Evolutionary conservation across 2,329 filamentous ascomycete genomes (phyloP).

Genomic region (Phaeosphaeriaceae sp.): DNA sequence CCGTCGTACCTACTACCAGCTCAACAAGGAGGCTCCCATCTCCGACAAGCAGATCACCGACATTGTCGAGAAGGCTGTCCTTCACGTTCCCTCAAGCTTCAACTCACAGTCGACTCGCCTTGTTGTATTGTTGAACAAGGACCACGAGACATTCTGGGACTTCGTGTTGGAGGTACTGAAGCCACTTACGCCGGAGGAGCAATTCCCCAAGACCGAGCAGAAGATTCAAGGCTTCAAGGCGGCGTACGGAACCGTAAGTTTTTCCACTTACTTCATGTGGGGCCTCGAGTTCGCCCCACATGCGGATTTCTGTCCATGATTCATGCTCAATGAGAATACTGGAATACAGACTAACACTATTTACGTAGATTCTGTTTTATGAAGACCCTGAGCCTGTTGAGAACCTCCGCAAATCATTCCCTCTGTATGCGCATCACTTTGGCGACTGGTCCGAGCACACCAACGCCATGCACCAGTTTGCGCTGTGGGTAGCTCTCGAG

Average conservation of each 20-base stretch:
- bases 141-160: constrained; percentile 91
- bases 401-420: constrained; percentile 70
- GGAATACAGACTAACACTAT: constrained; percentile 10
- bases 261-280: neutral
- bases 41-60: constrained; percentile 66
- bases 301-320: neutral
- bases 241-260: constrained; percentile 76
- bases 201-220: constrained; percentile 62
- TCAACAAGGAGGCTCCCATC: constrained; percentile 69
- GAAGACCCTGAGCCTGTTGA: constrained; percentile 75
- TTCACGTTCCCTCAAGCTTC: constrained; percentile 80
- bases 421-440: constrained; percentile 81
- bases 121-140: constrained; percentile 78
- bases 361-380: constrained; percentile 77
- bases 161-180: constrained; percentile 70
- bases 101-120: constrained; percentile 85
- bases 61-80: constrained; percentile 66
- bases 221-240: constrained; percentile 68
- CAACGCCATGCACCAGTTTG: constrained; percentile 81
- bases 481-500: constrained; percentile 82
- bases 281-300: neutral
- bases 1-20: constrained; percentile 73
- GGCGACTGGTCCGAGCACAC: constrained; percentile 77
- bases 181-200: constrained; percentile 70
- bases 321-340: neutral